Evolutionary conservation across 2,329 filamentous ascomycete species (phyloP).

Genomic region (Trichoderma brevicompactum): DNA sequence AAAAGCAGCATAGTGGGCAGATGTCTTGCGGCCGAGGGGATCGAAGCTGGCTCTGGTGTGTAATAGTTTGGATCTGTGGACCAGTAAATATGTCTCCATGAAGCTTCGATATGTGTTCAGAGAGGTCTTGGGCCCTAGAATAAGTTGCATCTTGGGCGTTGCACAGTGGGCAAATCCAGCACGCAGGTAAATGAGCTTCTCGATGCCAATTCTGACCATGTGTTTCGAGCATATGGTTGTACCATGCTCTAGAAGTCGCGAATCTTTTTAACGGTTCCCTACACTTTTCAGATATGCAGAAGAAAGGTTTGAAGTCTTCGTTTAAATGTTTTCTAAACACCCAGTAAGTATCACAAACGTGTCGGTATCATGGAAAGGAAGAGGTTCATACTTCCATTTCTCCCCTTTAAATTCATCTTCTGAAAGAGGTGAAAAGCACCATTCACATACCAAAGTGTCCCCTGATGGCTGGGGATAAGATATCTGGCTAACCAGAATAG

Average conservation of each 20-base stretch:
- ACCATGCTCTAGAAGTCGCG: conserved; percentile 26
- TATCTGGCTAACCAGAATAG: background rate
- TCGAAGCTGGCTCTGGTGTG: conserved; percentile 4
- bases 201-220: conserved; percentile 29
- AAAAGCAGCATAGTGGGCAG: conserved; percentile 17
- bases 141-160: conserved; percentile 3
- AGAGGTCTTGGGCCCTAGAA: background rate
- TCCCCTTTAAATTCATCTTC: conserved; percentile 1
- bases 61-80: conserved; percentile 6
- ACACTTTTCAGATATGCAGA: conserved; percentile 29
- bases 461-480: conserved; percentile 2
- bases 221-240: conserved; percentile 19
- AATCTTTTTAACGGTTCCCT: conserved; percentile 10
- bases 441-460: background rate
- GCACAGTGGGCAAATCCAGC: conserved; percentile 28
- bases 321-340: background rate
- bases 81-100: background rate
- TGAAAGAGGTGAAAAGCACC: conserved; percentile 9
- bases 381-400: background rate
- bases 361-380: background rate
- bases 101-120: background rate
- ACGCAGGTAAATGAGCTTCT: conserved; percentile 22
- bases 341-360: background rate
- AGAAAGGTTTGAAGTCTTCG: background rate
- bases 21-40: conserved; percentile 5